phyloP scores from a whole-genome alignment of 2,329 filamentous ascomycete species.

The Calonectria hawksworthii region DNA sequence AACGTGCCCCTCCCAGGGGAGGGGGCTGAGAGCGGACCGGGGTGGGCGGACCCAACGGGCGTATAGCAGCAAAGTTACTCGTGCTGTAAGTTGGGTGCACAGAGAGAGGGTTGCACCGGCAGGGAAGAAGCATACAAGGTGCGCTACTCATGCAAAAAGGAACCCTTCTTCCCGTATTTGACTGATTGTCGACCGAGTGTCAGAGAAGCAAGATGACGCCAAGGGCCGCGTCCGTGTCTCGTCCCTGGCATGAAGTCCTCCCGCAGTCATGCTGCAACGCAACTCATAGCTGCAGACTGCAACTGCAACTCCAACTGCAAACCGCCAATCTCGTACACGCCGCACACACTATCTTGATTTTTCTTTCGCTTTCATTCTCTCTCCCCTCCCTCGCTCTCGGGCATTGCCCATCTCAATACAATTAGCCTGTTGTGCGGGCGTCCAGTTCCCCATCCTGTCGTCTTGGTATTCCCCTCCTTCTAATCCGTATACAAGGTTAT shows the following conservation, averaged over 20 bases:
- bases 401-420: constrained; percentile 6
- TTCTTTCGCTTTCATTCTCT: background rate
- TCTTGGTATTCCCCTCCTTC: background rate
- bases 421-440: background rate
- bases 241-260: constrained; percentile 23
- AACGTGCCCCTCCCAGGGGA: background rate
- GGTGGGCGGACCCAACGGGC: background rate
- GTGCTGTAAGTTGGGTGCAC: background rate
- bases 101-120: constrained; percentile 13
- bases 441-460: background rate
- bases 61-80: background rate
- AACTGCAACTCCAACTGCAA: background rate
- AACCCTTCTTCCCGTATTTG: constrained; percentile 14
- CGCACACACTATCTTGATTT: background rate
- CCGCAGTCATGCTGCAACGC: constrained; percentile 7
- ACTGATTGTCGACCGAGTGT: background rate
- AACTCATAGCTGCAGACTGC: constrained; percentile 17
- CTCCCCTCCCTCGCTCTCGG: background rate
- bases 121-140: constrained; percentile 7
- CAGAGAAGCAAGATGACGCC: constrained; percentile 7
- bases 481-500: background rate
- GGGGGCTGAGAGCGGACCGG: background rate
- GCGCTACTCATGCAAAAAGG: constrained; percentile 10
- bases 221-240: background rate
- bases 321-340: background rate